These are phyloP conservation scores for Sphaerulina populicola DNA, from an alignment of 2,329 filamentous ascomycete species.

Conservation along the genomic window DNA sequence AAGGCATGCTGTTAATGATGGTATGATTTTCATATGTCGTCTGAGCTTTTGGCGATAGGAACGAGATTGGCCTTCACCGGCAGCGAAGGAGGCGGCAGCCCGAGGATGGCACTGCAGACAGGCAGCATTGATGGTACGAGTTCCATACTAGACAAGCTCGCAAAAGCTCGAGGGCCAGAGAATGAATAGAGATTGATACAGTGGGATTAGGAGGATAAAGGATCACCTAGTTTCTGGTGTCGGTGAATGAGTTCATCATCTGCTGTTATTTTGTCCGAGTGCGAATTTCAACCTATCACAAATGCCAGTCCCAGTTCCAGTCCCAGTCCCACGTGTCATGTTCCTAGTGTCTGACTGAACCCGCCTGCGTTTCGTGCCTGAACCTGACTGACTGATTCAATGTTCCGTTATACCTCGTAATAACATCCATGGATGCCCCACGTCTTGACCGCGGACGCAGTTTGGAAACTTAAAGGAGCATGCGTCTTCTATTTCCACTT, in stretches of 20 bases:
- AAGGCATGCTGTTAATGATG: neutral
- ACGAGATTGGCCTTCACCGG: neutral
- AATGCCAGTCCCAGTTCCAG: neutral
- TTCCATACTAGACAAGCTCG: neutral
- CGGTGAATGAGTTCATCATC: neutral
- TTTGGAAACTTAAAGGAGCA: no score
- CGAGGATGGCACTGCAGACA: neutral
- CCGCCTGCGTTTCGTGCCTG: neutral
- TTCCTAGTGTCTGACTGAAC: neutral
- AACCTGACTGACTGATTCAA: neutral
- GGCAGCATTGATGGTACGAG: neutral
- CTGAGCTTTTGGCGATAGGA: neutral
- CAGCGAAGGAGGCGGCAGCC: neutral
- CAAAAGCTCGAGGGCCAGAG: neutral
- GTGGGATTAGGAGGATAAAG: neutral
- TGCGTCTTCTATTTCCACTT: no score
- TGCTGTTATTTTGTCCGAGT: neutral
- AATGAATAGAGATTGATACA: neutral
- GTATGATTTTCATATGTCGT: neutral
- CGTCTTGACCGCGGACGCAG: no score
- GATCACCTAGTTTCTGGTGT: neutral
- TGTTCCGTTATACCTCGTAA: no score
- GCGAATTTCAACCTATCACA: neutral
- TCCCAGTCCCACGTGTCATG: neutral
- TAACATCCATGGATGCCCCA: no score